Percentiles rank a stretch among this genome's conserved stretches.
Evolutionary conservation across 1,284 basidiomycete species (phyloP).

Genomic region (Xerocomus amazonicus): DNA sequence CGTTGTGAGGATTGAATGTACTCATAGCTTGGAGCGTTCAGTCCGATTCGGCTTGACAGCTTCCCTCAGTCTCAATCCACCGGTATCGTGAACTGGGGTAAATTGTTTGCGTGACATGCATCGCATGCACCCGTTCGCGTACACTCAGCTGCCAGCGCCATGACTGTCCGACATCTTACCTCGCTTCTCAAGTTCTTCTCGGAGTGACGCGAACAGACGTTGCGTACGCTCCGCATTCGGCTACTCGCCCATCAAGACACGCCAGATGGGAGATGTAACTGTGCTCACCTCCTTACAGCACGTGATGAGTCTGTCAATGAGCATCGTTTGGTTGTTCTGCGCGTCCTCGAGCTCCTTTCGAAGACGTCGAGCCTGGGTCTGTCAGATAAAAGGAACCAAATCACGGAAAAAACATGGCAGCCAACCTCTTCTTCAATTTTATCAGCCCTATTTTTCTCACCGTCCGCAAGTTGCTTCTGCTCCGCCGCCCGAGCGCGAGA

Average conservation of each 20-base stretch:
- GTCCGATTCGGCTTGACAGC: not conserved
- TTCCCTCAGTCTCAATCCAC: conserved; percentile 1
- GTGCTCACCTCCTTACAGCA: conserved; percentile 77
- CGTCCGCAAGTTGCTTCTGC: conserved; percentile 73
- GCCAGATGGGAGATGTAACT: conserved; percentile 1
- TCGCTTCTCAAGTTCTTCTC: conserved; percentile 76
- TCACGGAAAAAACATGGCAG: conserved; percentile 18
- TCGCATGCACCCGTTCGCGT: conserved; percentile 11
- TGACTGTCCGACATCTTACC: conserved; percentile 44
- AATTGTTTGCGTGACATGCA: conserved; percentile 8
- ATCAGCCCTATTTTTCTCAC: conserved; percentile 63
- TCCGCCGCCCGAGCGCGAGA: conserved; percentile 80
- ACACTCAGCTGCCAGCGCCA: conserved; percentile 45
- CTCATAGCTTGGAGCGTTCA: not conserved
- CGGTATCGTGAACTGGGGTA: conserved; percentile 9
- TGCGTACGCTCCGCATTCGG: conserved; percentile 77
- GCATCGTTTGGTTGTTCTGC: conserved; percentile 67
- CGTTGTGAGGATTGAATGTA: conserved; percentile 7
- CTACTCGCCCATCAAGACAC: conserved; percentile 39
- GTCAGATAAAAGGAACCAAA: conserved; percentile 10
- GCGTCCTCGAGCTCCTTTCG: conserved; percentile 71
- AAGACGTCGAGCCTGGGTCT: conserved; percentile 54
- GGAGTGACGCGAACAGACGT: conserved; percentile 69
- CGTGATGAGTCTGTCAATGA: conserved; percentile 74
- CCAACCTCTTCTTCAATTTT: conserved; percentile 68